Conservation (phyloP, 2,329 filamentous ascomycete genomes). For the Furcasterigmium sp. region DNA sequence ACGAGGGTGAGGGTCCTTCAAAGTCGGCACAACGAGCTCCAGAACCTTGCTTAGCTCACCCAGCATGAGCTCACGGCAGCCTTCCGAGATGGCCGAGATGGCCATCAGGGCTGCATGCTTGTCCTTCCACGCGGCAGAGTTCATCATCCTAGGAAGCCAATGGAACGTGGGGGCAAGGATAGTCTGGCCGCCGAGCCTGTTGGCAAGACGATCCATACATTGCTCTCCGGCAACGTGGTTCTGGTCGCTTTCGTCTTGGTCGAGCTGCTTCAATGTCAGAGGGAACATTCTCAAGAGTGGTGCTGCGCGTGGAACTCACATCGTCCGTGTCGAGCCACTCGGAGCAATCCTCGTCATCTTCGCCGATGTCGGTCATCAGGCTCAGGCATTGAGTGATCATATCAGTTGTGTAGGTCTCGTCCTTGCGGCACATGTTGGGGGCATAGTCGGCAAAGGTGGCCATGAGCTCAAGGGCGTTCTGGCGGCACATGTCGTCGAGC, state of each 20-base stretch:
- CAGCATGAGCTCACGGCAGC: slow-evolving; percentile 92
- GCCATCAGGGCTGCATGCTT: slow-evolving; percentile 97
- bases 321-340: slow-evolving; percentile 95
- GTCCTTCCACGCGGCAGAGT: slow-evolving; percentile 88
- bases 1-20: slow-evolving; percentile 85
- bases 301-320: no score
- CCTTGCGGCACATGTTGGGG: slow-evolving; percentile 91
- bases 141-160: slow-evolving; percentile 98
- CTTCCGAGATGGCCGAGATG: slow-evolving; percentile 96
- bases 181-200: slow-evolving; percentile 93
- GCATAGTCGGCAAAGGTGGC: slow-evolving; percentile 95
- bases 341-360: slow-evolving; percentile 88
- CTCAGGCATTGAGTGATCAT: slow-evolving; percentile 99
- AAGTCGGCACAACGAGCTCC: slow-evolving; percentile 86
- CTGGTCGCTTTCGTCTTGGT: slow-evolving; percentile 90
- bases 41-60: slow-evolving; percentile 91
- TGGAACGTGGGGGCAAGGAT: slow-evolving; percentile 90
- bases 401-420: slow-evolving; percentile 82
- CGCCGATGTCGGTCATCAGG: slow-evolving; percentile 93
- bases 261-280: slow-evolving; percentile 53
- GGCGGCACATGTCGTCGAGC: slow-evolving; percentile 79
- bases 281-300: no score
- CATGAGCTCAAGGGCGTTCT: slow-evolving; percentile 96
- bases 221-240: slow-evolving; percentile 98
- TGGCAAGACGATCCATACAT: slow-evolving; percentile 95